Evolutionary conservation across 306 rosid genomes (phyloP).

Genomic region (Prunus davidiana): DNA sequence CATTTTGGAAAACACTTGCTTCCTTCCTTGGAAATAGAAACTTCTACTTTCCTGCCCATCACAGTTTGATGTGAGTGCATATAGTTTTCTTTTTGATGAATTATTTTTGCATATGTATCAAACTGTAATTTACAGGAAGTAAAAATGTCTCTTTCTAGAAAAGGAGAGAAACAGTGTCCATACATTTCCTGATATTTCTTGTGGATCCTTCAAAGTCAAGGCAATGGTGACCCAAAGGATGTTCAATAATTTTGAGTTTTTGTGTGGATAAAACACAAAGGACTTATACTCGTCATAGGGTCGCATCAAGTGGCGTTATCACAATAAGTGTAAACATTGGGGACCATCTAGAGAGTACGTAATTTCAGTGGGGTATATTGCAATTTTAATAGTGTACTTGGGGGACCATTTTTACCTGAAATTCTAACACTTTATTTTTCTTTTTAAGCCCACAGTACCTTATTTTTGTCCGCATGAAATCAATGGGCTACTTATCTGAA

Average conservation of each 20-base stretch:
- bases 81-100: too few species aligned
- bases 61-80: too few species aligned
- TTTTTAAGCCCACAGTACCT: neutral
- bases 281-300: neutral
- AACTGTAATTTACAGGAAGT: too few species aligned
- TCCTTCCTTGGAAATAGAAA: too few species aligned
- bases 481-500: neutral
- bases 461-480: neutral
- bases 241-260: neutral
- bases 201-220: neutral
- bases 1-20: too few species aligned
- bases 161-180: too few species aligned
- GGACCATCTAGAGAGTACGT: neutral
- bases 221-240: too few species aligned
- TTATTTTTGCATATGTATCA: too few species aligned
- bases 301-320: constrained; percentile 4
- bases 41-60: too few species aligned
- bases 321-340: too few species aligned
- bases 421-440: too few species aligned
- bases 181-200: neutral
- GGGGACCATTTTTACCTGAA: neutral
- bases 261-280: neutral
- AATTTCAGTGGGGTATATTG: neutral
- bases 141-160: accelerated
- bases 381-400: too few species aligned